Percentiles rank a stretch among this genome's conserved stretches.
These are phyloP conservation scores for Spiraea crenata DNA, from an alignment of 331 rosid genomes.

Conservation along the genomic window DNA sequence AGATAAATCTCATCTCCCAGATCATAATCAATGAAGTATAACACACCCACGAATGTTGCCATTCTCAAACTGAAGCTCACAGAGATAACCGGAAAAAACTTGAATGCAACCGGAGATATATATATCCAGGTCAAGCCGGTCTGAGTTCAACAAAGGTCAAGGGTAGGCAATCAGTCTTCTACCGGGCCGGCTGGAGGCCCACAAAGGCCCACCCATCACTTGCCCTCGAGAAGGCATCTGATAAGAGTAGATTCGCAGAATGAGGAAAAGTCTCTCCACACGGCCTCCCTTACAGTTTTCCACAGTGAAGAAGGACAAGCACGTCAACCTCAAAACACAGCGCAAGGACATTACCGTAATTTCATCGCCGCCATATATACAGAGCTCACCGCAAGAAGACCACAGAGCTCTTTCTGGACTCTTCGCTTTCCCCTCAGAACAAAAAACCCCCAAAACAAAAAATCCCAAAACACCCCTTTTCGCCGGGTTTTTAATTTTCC, in stretches of 20 bases:
- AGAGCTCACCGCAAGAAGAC: background rate
- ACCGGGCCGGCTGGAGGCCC: constrained; percentile 1
- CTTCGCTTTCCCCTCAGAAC: background rate
- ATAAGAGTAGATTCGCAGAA: background rate
- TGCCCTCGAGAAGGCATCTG: background rate
- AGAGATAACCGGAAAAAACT: no score
- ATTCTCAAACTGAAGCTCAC: background rate
- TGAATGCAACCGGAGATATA: no score
- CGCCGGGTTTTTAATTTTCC: background rate
- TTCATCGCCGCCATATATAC: background rate
- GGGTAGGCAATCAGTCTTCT: background rate
- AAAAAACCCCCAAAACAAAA: background rate
- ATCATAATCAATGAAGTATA: no score
- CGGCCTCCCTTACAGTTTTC: background rate
- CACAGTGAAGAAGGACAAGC: background rate
- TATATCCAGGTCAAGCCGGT: no score
- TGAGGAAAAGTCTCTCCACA: background rate
- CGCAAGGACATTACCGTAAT: background rate
- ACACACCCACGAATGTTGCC: background rate
- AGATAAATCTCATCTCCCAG: no score
- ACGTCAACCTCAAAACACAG: background rate
- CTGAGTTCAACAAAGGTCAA: background rate
- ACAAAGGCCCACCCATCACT: background rate
- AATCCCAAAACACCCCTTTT: constrained; percentile 27
- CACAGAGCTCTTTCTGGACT: constrained; percentile 7